phyloP scores from a whole-genome alignment of 192 early-diverging fungal species.

The Coemansia pectinata region DNA sequence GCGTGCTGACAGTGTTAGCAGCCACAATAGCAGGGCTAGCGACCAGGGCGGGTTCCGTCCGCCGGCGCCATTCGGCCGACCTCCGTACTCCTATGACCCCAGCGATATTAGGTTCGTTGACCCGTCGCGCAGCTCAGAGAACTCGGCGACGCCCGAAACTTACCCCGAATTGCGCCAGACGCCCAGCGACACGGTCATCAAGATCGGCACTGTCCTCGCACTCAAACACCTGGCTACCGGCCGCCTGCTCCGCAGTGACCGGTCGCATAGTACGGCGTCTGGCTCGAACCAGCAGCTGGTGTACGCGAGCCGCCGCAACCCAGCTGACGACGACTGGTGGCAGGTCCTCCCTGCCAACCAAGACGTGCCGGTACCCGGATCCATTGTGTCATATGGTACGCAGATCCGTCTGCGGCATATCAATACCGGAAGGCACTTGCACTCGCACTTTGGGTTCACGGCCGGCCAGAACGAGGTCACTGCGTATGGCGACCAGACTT shows the following conservation, averaged over 20 bases:
- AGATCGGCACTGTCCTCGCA: constrained; percentile 52
- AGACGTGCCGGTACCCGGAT: constrained; percentile 41
- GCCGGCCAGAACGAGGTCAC: constrained; percentile 60
- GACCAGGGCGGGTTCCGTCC: constrained; percentile 24
- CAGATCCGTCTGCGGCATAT: constrained; percentile 58
- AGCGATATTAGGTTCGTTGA: constrained; percentile 30
- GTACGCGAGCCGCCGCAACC: constrained; percentile 50
- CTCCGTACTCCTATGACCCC: constrained; percentile 34
- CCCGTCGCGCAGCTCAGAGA: constrained; percentile 44
- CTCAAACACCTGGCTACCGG: constrained; percentile 62
- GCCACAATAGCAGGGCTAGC: constrained; percentile 17
- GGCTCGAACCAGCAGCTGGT: constrained; percentile 61
- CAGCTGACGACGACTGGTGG: constrained; percentile 51
- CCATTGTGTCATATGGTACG: constrained; percentile 50
- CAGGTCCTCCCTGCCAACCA: constrained; percentile 58
- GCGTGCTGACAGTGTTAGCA: constrained; percentile 7
- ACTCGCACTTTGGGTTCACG: constrained; percentile 57
- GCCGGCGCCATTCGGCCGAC: constrained; percentile 34
- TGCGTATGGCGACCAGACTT: constrained; percentile 53
- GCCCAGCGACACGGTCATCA: constrained; percentile 32
- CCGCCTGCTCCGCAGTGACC: constrained; percentile 53
- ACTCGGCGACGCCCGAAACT: constrained; percentile 34
- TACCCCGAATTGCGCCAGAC: constrained; percentile 49
- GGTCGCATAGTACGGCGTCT: constrained; percentile 40
- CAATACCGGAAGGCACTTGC: constrained; percentile 55